phyloP scores from a whole-genome alignment of 495 filamentous ascomycete species.

The Parathielavia appendiculata region DNA sequence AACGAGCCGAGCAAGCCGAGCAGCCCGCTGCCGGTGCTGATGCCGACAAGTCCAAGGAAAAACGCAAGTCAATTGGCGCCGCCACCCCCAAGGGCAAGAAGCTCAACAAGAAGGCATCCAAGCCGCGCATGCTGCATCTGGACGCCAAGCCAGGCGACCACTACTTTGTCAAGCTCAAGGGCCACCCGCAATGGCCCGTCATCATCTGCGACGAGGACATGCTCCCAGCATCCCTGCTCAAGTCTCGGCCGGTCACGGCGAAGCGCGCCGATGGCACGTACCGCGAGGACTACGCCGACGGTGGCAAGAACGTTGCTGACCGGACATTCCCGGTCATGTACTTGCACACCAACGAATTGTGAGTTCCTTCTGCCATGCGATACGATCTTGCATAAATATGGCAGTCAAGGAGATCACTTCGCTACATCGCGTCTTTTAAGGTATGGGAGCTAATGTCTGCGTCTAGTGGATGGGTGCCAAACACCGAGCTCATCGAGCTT shows the following conservation, averaged over 20 bases:
- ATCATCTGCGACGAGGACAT: slow-evolving; percentile 90
- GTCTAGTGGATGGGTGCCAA: slow-evolving; percentile 74
- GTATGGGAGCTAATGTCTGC: slow-evolving; percentile 17
- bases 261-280: slow-evolving; percentile 73
- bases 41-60: slow-evolving; percentile 43
- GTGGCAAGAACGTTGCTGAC: slow-evolving; percentile 73
- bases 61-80: slow-evolving; percentile 63
- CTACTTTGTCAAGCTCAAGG: slow-evolving; percentile 81
- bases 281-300: slow-evolving; percentile 75
- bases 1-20: background rate
- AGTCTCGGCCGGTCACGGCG: slow-evolving; percentile 73
- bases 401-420: background rate
- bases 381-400: too few species aligned
- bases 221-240: slow-evolving; percentile 67
- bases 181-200: slow-evolving; percentile 84
- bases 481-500: slow-evolving; percentile 68
- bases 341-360: slow-evolving; percentile 92
- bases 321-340: slow-evolving; percentile 93
- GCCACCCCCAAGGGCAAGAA: slow-evolving; percentile 71
- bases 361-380: slow-evolving; percentile 37
- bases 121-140: slow-evolving; percentile 61
- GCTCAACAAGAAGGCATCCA: slow-evolving; percentile 77
- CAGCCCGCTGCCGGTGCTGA: slow-evolving; percentile 22
- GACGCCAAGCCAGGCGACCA: slow-evolving; percentile 81
- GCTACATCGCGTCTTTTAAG: background rate